Evolutionary conservation across 345 rosid genomes (phyloP).

Genomic region (Hibiscus mutabilis): DNA sequence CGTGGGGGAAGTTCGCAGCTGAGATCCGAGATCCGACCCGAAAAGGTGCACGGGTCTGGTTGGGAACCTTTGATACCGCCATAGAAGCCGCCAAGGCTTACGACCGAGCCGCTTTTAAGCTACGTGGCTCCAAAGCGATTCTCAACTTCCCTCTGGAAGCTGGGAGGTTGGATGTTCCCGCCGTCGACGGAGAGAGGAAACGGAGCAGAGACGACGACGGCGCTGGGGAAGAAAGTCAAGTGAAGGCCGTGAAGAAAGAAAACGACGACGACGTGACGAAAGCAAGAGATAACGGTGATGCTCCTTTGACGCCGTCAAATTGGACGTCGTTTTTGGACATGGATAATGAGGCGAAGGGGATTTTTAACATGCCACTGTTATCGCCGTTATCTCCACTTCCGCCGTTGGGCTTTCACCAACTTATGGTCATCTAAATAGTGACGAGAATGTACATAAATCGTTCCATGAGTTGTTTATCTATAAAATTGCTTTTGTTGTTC

Average conservation of each 20-base stretch:
- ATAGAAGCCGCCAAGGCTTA: slow-evolving; percentile 82
- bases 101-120: slow-evolving; percentile 70
- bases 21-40: slow-evolving; percentile 87
- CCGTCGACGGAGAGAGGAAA: slow-evolving; percentile 27
- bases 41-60: slow-evolving; percentile 73
- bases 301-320: slow-evolving; percentile 35
- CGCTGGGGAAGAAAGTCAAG: slow-evolving; percentile 12
- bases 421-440: slow-evolving; percentile 19
- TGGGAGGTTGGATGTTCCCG: slow-evolving; percentile 23
- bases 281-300: slow-evolving; percentile 12
- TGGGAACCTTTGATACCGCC: slow-evolving; percentile 73
- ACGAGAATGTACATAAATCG: not conserved
- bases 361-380: slow-evolving; percentile 35
- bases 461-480: not conserved
- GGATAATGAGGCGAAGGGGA: slow-evolving; percentile 31
- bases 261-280: slow-evolving; percentile 22
- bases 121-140: slow-evolving; percentile 78
- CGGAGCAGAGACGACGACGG: slow-evolving; percentile 32
- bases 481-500: too few species aligned
- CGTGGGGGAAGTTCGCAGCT: slow-evolving; percentile 97
- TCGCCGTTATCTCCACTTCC: slow-evolving; percentile 57
- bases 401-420: slow-evolving; percentile 22
- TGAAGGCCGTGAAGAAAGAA: slow-evolving; percentile 20
- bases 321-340: slow-evolving; percentile 34
- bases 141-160: slow-evolving; percentile 84